Conservation (phyloP, 2,329 filamentous ascomycete species). For the Fusarium mexicanum region DNA sequence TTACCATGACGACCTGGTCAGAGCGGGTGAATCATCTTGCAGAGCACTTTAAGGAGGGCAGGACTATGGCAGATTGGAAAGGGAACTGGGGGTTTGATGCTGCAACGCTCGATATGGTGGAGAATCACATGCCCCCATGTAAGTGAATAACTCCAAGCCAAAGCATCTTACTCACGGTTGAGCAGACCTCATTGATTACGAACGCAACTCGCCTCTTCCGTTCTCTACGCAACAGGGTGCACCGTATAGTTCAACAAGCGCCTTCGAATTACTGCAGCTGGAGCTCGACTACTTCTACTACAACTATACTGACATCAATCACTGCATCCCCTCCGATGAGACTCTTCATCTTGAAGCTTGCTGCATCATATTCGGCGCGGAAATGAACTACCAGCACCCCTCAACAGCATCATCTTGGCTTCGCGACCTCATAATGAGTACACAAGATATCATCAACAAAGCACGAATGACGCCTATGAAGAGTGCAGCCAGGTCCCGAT, state of each 20-base stretch:
- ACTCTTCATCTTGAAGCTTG: conserved; percentile 41
- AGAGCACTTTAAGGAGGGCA: conserved; percentile 54
- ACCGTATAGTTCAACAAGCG: conserved; percentile 32
- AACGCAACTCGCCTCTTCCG: conserved; percentile 35
- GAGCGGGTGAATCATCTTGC: conserved; percentile 52
- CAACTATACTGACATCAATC: conserved; percentile 33
- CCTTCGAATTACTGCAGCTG: conserved; percentile 51
- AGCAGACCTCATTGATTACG: conserved; percentile 24
- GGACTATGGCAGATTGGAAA: conserved; percentile 56
- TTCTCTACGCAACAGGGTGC: conserved; percentile 32
- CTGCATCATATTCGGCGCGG: conserved; percentile 43
- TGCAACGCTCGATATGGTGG: conserved; percentile 48
- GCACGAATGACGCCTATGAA: conserved; percentile 41
- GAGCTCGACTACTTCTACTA: conserved; percentile 46
- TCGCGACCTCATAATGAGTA: conserved; percentile 37
- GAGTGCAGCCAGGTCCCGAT: conserved; percentile 28
- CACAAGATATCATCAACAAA: conserved; percentile 3
- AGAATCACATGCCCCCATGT: conserved; percentile 56
- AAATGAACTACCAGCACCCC: conserved; percentile 11
- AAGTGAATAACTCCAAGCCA: not conserved
- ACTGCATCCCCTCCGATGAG: conserved; percentile 28
- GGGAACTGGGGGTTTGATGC: conserved; percentile 55
- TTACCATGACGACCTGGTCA: conserved; percentile 50
- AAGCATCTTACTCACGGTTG: fast-evolving
- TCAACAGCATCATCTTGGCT: conserved; percentile 37